A percentile compares a stretch with the other conserved stretches of the same genome.
phyloP scores from a whole-genome alignment of 805 yeast genomes.

The Candida tibetensis region DNA sequence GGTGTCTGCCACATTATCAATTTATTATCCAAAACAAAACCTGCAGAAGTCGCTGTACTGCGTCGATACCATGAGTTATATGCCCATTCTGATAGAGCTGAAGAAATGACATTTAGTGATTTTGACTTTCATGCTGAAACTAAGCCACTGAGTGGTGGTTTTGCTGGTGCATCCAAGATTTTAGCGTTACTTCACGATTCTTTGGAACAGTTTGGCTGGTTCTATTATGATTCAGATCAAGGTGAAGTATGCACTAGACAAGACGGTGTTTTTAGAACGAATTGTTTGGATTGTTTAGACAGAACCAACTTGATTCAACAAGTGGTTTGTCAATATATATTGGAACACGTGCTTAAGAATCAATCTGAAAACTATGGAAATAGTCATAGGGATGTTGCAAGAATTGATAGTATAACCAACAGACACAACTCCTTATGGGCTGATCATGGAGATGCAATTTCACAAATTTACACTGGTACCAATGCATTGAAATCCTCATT shows the following conservation, averaged over 20 bases:
- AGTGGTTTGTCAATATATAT: slow-evolving; percentile 69
- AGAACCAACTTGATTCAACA: slow-evolving; percentile 89
- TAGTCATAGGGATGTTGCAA: slow-evolving; percentile 17
- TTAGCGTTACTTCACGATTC: slow-evolving; percentile 63
- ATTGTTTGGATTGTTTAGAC: slow-evolving; percentile 92
- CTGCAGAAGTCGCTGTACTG: slow-evolving; percentile 72
- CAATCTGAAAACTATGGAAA: slow-evolving; percentile 23
- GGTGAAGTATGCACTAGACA: slow-evolving; percentile 67
- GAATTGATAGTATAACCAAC: slow-evolving; percentile 48
- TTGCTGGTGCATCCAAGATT: slow-evolving; percentile 74
- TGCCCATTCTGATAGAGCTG: slow-evolving; percentile 17
- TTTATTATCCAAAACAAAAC: slow-evolving; percentile 68
- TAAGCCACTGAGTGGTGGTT: slow-evolving; percentile 70
- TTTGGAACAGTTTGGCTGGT: slow-evolving; percentile 78
- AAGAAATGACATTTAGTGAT: slow-evolving; percentile 56
- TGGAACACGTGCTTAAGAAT: slow-evolving; percentile 41
- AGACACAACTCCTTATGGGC: slow-evolving; percentile 48
- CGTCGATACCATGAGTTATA: slow-evolving; percentile 64
- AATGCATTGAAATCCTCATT: slow-evolving; percentile 86
- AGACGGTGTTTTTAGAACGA: slow-evolving; percentile 86
- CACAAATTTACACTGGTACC: slow-evolving; percentile 67
- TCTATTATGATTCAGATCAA: slow-evolving; percentile 59
- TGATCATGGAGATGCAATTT: slow-evolving; percentile 65
- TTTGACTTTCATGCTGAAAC: slow-evolving; percentile 96
- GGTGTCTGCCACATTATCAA: slow-evolving; percentile 91